Evolutionary conservation across 2,329 filamentous ascomycete genomes (phyloP), one percentile per base, ranked within the genome.

Genomic region (Rhinocladiella similis): DNA sequence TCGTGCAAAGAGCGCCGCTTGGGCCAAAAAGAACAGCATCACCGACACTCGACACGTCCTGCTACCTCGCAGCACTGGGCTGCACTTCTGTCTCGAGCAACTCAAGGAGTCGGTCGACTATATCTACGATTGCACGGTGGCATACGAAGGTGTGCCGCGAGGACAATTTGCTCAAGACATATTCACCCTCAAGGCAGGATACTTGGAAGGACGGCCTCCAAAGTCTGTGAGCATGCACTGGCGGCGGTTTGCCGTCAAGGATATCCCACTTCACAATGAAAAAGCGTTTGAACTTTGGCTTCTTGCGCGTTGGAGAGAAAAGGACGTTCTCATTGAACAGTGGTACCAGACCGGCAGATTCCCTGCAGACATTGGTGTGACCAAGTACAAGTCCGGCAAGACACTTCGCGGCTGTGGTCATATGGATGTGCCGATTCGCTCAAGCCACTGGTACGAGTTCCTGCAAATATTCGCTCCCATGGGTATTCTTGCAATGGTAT

Each of bases 181-280:
- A 65, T 95, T 91, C 71, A 89, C 88, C 0, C 77, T 96, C 3
- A 81, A 82, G 1, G 88, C 89, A 53, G 91, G 88, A 1, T 93
- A 91, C 69, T 88, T 95, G 65, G 83, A 91, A 69, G 91, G 91
- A 7, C 83, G 88, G 0, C 85, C 90, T 1, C 91, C 91, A 1
- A 93, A 90, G 71, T 94, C 90, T 1, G 90, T 95, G 67, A 95
- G 94, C 72, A 90, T 96, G 76, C 87, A 92, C 73, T 96, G 90
- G 88, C 84, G 91, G 33, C 84, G 90, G 5, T 95, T 93, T 71
- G 81, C 80, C 22, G 69, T 94, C 14, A 81, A 81, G 38, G 84
- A 89, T 35, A 92, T 96, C 33, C 91, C 91, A 0, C 79, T 92
- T 7, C 79, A 89, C 22, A 82, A 84, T 64, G 77, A 79, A 7